Evolutionary conservation across 306 rosid genomes (phyloP), one percentile per base, ranked within the genome.

Genomic region (Mimosa pudica): DNA sequence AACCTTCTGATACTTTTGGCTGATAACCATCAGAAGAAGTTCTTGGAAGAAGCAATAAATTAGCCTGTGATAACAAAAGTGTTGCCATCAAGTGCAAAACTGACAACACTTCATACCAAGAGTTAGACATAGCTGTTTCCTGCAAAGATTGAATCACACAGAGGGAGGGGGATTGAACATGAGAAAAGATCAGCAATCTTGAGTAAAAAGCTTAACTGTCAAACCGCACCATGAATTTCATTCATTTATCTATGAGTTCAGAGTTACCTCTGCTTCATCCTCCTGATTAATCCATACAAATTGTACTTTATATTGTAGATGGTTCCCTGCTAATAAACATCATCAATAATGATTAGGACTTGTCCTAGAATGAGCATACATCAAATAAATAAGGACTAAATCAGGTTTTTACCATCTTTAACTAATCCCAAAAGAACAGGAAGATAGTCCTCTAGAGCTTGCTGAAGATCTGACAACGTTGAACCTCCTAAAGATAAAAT

Each of bases 51-150:
- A 95, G 97, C 76, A 95, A 91, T 58, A 95, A 82, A 86, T 91
- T 95, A 88, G 97, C 98, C 84, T 89, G 92, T 62, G 93, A 93
- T 76, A 91, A 86, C 63, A 88, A 91, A 62, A 95, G 92, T 90
- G 81, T 91, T 76, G 99, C 94, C 97, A 93, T 91, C 87, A 93
- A 85, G 79, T 93, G 98, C 88, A 95, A 90, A 88, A 95, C 91
- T 41, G 99, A 95, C 86, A 95, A 83, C 87, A 95, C 96, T 86
- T 95, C 99, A 58, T 90, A 95, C 99, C 99, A 95, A 84, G 91
- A 91, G 75, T 86, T 91, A 77, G 87, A 90, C 82, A 91, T 89
- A 79, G 93, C 77, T 69, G 99, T 95, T 88, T 95, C 99, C 99
- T 95, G 94, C 83, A 87, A 76, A 70, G 70, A 33, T 66, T 76